Evolutionary conservation across 805 yeast species (phyloP), one percentile per base, ranked within the genome.

Genomic region (Lipomyces orientalis): DNA sequence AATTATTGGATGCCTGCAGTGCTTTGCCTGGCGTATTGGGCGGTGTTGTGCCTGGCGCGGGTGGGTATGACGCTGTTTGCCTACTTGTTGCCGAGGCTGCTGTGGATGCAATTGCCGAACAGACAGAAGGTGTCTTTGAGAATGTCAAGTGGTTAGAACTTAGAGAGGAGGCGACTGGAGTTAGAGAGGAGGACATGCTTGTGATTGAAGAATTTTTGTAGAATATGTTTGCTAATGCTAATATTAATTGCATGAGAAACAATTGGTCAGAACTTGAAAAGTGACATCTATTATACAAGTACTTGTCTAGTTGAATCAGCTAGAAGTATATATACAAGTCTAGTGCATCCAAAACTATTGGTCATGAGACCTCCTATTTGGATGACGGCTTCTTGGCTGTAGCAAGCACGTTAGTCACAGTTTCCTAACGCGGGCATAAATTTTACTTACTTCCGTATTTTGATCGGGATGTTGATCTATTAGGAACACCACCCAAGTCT

Each of bases 1-100:
- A 72, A 1, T 81, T 95, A 5, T 79, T 95, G 7, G 87, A 94
- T 74, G 76, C 80, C 19, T 87, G 90, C 66, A 76, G 83, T 54
- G 71, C 77, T 7, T 75, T 91, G 25, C 81, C 81, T 0, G 99
- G 99, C 16, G 95, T 92, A 37, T 73, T 94, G 22, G 97, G 97
- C 0, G 98, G 97, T n/a, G 93, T 95, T 43, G 97, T 95, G 2
- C 99, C 99, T 0, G 99, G 99, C 1, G 99, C 99, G 0, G 99
- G 99, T 34, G 99, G 99, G 0, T 90, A 88, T 76, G 99, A 95
- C 80, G 99, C 99, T 0, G 86, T 95, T 22, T 86, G 96, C 64
- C 74, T 94, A 34, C 78, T 95, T 34, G 88, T 89, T 1, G 82
- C 85, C 1, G 71, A 71, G 25, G 62, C 54, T 6, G 54, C 66